These are phyloP conservation scores for Cucurbita maxima DNA, from an alignment of 306 rosid species.

Conservation along the genomic window DNA sequence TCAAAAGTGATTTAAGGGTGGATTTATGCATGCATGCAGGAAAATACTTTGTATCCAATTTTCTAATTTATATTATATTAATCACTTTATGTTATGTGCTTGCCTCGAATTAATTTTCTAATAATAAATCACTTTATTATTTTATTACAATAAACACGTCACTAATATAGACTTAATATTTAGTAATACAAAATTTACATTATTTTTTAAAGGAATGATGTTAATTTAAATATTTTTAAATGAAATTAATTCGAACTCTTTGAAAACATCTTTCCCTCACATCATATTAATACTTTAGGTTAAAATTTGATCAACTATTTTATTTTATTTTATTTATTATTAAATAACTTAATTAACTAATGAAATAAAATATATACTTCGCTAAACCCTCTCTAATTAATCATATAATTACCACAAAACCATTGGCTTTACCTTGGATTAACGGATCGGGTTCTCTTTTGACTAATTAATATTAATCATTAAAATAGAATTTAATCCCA, in stretches of 20 bases:
- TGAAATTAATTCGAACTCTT: not conserved
- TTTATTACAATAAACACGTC: too few species aligned
- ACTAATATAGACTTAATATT: too few species aligned
- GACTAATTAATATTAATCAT: not conserved
- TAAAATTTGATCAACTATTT: not conserved
- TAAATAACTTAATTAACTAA: not conserved
- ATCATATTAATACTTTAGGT: not conserved
- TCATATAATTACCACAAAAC: not conserved
- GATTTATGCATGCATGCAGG: conserved; percentile 6
- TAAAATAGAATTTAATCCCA: not conserved
- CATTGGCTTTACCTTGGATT: not conserved
- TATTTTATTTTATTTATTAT: not conserved
- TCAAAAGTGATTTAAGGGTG: not conserved
- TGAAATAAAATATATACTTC: not conserved
- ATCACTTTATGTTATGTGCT: not conserved
- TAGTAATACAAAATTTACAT: too few species aligned
- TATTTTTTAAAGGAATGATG: too few species aligned
- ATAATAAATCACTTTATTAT: not conserved
- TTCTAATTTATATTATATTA: conserved; percentile 1
- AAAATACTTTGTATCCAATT: not conserved
- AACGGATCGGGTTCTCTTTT: not conserved
- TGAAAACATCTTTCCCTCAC: not conserved
- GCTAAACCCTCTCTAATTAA: not conserved
- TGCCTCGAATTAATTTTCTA: not conserved
- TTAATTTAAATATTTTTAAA: not conserved